Base-by-base conservation (phyloP, 495 filamentous ascomycete genomes). In the Xylaria longipes region DNA sequence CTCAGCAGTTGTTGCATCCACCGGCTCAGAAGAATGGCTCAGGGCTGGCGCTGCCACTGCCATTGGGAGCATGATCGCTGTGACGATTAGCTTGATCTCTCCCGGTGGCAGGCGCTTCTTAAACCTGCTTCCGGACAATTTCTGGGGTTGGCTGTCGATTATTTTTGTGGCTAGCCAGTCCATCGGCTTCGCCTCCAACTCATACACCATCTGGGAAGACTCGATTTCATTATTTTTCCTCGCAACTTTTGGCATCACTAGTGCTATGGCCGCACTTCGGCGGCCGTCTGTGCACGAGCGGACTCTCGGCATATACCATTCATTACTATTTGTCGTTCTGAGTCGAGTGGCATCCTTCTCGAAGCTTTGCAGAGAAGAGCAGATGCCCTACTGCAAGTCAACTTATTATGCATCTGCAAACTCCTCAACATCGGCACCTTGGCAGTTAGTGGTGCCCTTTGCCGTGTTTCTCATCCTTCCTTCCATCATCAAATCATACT, bases 141-240 rank as follows among this genome's bases (percentile, higher is more conserved):
- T 94, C 65, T 98, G 95, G 95, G 93, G 94, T 22, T 93, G 93
- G 90, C 84, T 97, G 65, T 90, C 93, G 1, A 79, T 95, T 50
- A 77, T 95, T 33, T 93, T 97, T 73, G 95, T 94, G 0, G 79
- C 93, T 33, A 88, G 89, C 73, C 93, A 97, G 78, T 96, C 93
- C 20, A 82, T 93, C 72, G 95, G 95, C 46, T 98, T 98, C 80
- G 96, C 94, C 0, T 95, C 96, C 5, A 99, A 98, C 78, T 98
- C 96, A 2, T 99, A 94, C 81, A 98, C 95, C 6, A 97, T 99
- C 72, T 98, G 97, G 97, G 96, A 99, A 82, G 97, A 98, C 74
- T 92, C 94, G 22, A 97, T 97, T 57, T 85, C 97, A n/a, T 83
- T 95, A 2, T 97, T 95, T 83, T 94, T 98, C 84, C 88, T 98